Conservation (phyloP, 306 rosid species). For the barrel medic (Medicago truncatula) region DNA sequence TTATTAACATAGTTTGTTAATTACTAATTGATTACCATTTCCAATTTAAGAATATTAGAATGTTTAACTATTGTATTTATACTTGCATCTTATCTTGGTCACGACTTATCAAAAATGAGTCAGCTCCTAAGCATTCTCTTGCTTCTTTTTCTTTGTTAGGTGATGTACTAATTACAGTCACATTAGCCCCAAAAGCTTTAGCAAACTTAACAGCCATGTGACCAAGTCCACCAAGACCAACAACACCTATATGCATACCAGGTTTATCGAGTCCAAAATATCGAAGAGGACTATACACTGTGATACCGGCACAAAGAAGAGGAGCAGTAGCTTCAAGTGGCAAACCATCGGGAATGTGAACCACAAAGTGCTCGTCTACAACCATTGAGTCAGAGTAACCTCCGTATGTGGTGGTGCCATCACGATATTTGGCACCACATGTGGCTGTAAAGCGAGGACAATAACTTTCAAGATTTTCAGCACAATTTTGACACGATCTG, state of each 20-base stretch:
- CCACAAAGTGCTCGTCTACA: background rate
- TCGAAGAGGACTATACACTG: background rate
- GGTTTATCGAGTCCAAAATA: background rate
- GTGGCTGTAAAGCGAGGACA: background rate
- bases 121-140: background rate
- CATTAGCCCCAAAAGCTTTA: background rate
- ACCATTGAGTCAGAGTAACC: background rate
- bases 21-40: too few relatives aligned
- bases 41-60: background rate
- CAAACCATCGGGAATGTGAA: background rate
- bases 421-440: background rate
- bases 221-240: background rate
- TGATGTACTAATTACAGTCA: background rate
- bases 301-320: background rate
- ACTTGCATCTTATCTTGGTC: background rate
- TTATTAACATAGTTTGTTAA: background rate
- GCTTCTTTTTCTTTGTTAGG: background rate
- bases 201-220: background rate
- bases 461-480: background rate
- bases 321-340: background rate
- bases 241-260: background rate
- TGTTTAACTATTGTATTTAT: background rate
- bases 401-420: background rate
- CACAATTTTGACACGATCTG: background rate
- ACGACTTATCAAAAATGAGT: background rate